Evolutionary conservation across 805 yeast genomes (phyloP), one percentile per base, ranked within the genome.

Genomic region (Candida corydali): DNA sequence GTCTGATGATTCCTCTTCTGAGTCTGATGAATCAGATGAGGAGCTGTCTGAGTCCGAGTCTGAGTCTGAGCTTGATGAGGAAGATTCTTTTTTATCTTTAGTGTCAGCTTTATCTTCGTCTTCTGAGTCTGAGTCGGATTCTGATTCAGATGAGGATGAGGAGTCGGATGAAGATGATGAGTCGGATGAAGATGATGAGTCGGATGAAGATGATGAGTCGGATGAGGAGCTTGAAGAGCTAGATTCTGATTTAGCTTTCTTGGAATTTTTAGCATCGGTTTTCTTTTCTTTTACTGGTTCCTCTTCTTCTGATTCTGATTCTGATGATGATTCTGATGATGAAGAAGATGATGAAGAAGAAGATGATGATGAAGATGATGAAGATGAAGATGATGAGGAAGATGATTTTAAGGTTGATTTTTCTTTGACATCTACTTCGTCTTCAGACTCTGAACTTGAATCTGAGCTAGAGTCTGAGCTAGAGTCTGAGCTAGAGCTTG

Each of bases 1-100:
- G 40, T 62, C 61, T 16, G 73, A 53, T 18, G 30, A 42, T 39
- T 52, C 57, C 41, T 63, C 65, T 42, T 53, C 57, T 29, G 58
- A 61, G 20, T 53, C 50, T 36, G 40, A 39, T 20, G 53, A 44
- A 37, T 46, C 52, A 39, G 53, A 44, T 23, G 63, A 60, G 34
- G 44, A 51, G 29, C 61, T 54, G 38, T 65, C 68, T 37, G 65
- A 61, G 26, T 50, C 62, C 12, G 29, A 24, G 11, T 26, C 20
- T 12, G 34, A 31, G 5, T 6, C 11, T 20, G 34, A 31, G 26
- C 55, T 49, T 26, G 44, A 51, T 12, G 52, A 45, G n/a, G 46
- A 39, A 17, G 50, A 5, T 20, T 22, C 17, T 23, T 31, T 31
- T 14, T 20, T 31, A 8, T 4, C 5, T 31, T 31, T 31, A 11